A percentile compares a stretch with the other conserved stretches of the same genome.
phyloP scores from a whole-genome alignment of 2,329 filamentous ascomycete species.

The Ophiostoma piceae region DNA sequence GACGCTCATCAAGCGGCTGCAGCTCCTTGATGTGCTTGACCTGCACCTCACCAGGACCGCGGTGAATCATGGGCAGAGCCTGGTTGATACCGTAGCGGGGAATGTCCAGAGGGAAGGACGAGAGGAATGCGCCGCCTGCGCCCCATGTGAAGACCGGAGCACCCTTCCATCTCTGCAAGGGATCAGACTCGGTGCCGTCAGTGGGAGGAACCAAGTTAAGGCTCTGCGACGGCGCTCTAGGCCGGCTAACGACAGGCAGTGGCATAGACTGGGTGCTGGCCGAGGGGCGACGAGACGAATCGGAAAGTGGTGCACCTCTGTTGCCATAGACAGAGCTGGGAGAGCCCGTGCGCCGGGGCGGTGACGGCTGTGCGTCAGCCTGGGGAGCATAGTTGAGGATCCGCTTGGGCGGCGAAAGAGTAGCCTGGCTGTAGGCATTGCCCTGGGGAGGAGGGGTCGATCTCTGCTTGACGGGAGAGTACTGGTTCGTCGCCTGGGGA shows the following conservation, averaged over 20 bases:
- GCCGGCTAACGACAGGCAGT: constrained; percentile 32
- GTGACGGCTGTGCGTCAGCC: constrained; percentile 41
- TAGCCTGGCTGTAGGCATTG: constrained; percentile 37
- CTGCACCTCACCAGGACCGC: constrained; percentile 75
- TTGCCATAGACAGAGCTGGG: constrained; percentile 45
- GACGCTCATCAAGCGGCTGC: constrained; percentile 62
- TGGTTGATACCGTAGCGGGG: constrained; percentile 78
- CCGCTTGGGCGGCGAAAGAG: constrained; percentile 54
- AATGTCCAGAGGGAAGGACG: constrained; percentile 81
- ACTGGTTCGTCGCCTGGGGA: constrained; percentile 14
- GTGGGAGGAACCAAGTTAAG: constrained; percentile 57
- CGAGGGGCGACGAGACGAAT: background rate
- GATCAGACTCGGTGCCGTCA: constrained; percentile 66
- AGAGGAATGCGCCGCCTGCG: constrained; percentile 74
- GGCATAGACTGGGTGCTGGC: background rate
- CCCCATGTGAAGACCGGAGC: constrained; percentile 83
- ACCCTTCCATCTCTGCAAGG: constrained; percentile 85
- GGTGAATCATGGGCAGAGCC: constrained; percentile 69
- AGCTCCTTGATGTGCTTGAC: constrained; percentile 70
- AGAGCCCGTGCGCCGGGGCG: constrained; percentile 58
- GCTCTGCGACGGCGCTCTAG: constrained; percentile 50
- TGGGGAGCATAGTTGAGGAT: constrained; percentile 49
- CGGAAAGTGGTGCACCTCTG: constrained; percentile 28
- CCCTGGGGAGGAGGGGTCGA: constrained; percentile 47
- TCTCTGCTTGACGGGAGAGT: constrained; percentile 29